Conservation (phyloP, 768 basidiomycete species). For the Boletus pseudopeckii region DNA sequence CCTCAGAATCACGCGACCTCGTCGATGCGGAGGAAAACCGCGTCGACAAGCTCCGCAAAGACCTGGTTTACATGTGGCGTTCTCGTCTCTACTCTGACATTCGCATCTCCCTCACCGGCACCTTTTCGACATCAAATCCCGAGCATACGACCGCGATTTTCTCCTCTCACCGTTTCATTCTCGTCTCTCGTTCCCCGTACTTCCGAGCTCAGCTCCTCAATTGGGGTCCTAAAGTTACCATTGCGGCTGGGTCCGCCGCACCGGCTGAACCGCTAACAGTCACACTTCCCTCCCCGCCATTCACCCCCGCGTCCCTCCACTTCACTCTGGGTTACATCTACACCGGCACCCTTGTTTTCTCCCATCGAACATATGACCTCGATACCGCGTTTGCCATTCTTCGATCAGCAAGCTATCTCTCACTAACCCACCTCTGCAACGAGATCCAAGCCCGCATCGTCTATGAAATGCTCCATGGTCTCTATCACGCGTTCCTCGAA, state of each 20-base stretch:
- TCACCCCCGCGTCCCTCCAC: constrained; percentile 90
- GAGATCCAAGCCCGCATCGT: constrained; percentile 83
- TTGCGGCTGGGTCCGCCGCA: constrained; percentile 22
- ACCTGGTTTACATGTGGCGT: constrained; percentile 96
- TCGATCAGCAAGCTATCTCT: constrained; percentile 77
- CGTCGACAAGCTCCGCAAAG: constrained; percentile 85
- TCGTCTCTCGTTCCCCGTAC: constrained; percentile 85
- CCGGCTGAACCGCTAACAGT: constrained; percentile 53
- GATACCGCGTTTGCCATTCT: constrained; percentile 88
- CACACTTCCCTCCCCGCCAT: constrained; percentile 84
- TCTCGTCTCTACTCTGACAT: constrained; percentile 92
- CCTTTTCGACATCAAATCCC: constrained; percentile 58
- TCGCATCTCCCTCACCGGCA: constrained; percentile 72
- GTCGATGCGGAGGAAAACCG: constrained; percentile 53
- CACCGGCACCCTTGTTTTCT: constrained; percentile 90
- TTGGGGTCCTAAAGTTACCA: constrained; percentile 46
- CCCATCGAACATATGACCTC: constrained; percentile 90
- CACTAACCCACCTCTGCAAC: constrained; percentile 64
- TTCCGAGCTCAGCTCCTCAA: constrained; percentile 78
- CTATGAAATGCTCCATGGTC: constrained; percentile 86
- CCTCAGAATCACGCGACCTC: constrained; percentile 39
- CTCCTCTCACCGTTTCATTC: constrained; percentile 89
- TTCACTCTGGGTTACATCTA: constrained; percentile 95
- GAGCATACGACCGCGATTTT: constrained; percentile 80
- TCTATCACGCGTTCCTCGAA: constrained; percentile 79